Evolutionary conservation across 352 stramenopile species (phyloP).

Genomic region (Thalassiosira ordinaria): DNA sequence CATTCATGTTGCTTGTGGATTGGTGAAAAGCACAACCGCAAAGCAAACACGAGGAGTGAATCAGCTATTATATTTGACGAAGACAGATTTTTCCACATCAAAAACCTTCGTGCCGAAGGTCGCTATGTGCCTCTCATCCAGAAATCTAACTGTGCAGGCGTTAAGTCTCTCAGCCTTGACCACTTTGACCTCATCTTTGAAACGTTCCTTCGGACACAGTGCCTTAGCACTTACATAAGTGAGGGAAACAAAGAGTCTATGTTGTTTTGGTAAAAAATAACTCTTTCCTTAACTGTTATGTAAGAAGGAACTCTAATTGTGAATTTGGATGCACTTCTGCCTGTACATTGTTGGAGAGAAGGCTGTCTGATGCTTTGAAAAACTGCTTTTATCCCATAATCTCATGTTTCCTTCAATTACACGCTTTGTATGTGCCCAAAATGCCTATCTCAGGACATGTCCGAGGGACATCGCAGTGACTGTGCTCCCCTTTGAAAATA

Average conservation of each 20-base stretch:
- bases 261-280: conserved; percentile 53
- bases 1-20: conserved; percentile 81
- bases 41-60: conserved; percentile 38
- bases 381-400: too few relatives aligned
- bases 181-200: conserved; percentile 81
- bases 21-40: conserved; percentile 58
- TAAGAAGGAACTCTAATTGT: too few relatives aligned
- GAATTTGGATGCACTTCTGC: too few relatives aligned
- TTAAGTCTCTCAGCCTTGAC: conserved; percentile 67
- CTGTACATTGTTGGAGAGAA: too few relatives aligned
- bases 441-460: too few relatives aligned
- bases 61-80: conserved; percentile 82
- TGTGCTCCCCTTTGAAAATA: too few relatives aligned
- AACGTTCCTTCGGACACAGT: conserved; percentile 82
- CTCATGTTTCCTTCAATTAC: too few relatives aligned
- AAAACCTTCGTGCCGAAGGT: conserved; percentile 60
- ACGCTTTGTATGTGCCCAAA: too few relatives aligned
- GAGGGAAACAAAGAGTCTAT: conserved; percentile 51
- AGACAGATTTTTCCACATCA: conserved; percentile 82
- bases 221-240: conserved; percentile 63
- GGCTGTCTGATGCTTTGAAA: too few relatives aligned
- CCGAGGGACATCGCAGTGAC: too few relatives aligned
- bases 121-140: conserved; percentile 53
- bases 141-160: conserved; percentile 11
- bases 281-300: too few relatives aligned